Evolutionary conservation across 345 rosid species (phyloP).

Genomic region (Hibiscus syriacus): DNA sequence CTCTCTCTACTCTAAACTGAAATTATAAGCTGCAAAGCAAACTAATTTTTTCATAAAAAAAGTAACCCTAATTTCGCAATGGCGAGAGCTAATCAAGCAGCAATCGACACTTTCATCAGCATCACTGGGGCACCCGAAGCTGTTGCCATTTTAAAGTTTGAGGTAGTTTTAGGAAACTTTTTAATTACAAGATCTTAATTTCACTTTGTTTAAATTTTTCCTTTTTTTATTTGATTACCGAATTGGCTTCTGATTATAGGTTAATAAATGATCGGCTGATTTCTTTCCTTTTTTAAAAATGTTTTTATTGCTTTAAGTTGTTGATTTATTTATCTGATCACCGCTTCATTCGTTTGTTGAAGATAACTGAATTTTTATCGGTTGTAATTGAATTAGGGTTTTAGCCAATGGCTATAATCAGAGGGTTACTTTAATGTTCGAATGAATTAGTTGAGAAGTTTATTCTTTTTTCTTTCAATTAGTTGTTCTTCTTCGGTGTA

Average conservation of each 20-base stretch:
- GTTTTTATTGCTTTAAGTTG: conserved; percentile 26
- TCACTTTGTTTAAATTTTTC: not conserved
- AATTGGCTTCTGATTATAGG: conserved; percentile 7
- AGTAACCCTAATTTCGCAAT: conserved; percentile 20
- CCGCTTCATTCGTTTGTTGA: not conserved
- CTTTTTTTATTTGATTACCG: not conserved
- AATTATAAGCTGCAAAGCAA: not conserved
- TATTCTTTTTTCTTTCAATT: not conserved
- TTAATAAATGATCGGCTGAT: conserved; percentile 2
- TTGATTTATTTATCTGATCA: conserved; percentile 8
- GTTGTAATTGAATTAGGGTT: conserved; percentile 3
- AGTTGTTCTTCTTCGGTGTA: not conserved
- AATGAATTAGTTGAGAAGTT: not conserved
- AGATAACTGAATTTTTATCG: not conserved
- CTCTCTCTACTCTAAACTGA: not conserved
- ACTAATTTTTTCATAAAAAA: not conserved
- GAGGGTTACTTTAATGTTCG: not conserved
- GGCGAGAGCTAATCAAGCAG: conserved; percentile 72
- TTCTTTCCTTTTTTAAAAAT: conserved; percentile 2
- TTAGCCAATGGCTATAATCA: not conserved
- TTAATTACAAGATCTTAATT: not conserved
- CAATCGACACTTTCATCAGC: conserved; percentile 73
- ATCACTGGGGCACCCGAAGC: conserved; percentile 75
- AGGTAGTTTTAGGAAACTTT: conserved; percentile 35
- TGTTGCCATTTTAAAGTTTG: conserved; percentile 57